Base-by-base conservation (phyloP, 352 stramenopile species). In the Phytophthora lateralis region DNA sequence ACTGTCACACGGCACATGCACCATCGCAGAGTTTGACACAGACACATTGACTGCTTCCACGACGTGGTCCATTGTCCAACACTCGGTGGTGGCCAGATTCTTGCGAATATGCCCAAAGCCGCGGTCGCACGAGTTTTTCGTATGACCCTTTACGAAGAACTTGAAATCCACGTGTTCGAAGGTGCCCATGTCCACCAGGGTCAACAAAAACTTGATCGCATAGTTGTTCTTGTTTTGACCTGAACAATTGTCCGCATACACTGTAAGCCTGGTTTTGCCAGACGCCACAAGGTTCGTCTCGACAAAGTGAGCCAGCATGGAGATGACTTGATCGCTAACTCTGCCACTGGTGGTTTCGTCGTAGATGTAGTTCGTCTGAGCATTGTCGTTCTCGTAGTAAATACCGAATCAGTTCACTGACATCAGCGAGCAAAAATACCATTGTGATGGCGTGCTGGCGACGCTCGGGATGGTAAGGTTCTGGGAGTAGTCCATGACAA, bases 401-500 rank as follows among this genome's bases (percentile, higher is more conserved):
- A 67, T 55, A 6, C 45, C 20, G 42, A 63, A 60, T 6, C 46
- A 45, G 39, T 35, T 48, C 12, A 62, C 55, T 6, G 29, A 20
- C 10, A 63, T 17, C 0, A 69, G 39, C 3, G 45, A 67, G n/a
- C 55, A 35, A 14, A 74, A 70, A 14, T 61, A 73, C 55, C 44
- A 66, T 18, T 60, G 39, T 0, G 53, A 64, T 4, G 59, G 59
- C 3, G 48, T 68, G 4, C 30, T 55, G 2, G 42, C 17, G 4
- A 61, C 41, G 6, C 47, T 60, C 0, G 58, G 65, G 2, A 69
- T 38, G 1, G 43, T 62, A 12, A 63, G 11, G 8, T 73, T 73
- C 26, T 69, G 53, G 8, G 47, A 61, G 29, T 46, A 68, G 32
- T 69, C 64, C 35, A 73, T 69, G 7, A 65, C 51, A 9, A 65